Evolutionary conservation across 2,329 filamentous ascomycete genomes (phyloP).

Genomic region (Xylaria sp.): DNA sequence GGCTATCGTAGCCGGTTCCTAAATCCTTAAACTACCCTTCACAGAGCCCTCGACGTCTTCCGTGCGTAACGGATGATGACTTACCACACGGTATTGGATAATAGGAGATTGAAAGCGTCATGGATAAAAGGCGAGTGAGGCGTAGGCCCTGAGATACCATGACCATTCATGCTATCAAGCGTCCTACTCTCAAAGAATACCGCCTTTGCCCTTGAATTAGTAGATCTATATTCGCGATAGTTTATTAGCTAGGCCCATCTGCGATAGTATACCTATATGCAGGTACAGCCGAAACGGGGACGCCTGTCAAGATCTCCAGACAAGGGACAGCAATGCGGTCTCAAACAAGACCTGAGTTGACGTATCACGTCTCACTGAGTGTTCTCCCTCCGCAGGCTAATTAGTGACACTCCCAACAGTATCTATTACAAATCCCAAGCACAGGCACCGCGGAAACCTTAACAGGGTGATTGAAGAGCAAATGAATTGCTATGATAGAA

Average conservation of each 20-base stretch:
- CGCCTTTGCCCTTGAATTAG: background rate
- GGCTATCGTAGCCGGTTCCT: background rate
- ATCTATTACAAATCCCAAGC: background rate
- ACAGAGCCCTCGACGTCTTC: background rate
- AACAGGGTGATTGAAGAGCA: background rate
- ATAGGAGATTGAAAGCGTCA: background rate
- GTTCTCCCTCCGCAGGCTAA: background rate
- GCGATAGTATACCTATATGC: background rate
- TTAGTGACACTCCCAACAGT: background rate
- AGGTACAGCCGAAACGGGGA: background rate
- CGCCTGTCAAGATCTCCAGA: background rate
- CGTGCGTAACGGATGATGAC: background rate
- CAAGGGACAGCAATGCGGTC: background rate
- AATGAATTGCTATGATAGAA: conserved; percentile 16
- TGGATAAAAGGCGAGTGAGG: background rate
- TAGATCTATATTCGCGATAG: background rate
- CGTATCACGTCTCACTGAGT: background rate
- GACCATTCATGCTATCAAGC: background rate
- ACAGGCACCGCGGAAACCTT: background rate
- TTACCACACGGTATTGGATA: background rate
- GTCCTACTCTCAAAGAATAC: background rate
- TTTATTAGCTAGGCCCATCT: background rate
- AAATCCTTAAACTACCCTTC: background rate
- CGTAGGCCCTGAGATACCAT: background rate
- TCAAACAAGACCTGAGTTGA: background rate